Evolutionary conservation across 768 basidiomycete genomes (phyloP), one percentile per base, ranked within the genome.

Genomic region (Steccherinum ochraceum): DNA sequence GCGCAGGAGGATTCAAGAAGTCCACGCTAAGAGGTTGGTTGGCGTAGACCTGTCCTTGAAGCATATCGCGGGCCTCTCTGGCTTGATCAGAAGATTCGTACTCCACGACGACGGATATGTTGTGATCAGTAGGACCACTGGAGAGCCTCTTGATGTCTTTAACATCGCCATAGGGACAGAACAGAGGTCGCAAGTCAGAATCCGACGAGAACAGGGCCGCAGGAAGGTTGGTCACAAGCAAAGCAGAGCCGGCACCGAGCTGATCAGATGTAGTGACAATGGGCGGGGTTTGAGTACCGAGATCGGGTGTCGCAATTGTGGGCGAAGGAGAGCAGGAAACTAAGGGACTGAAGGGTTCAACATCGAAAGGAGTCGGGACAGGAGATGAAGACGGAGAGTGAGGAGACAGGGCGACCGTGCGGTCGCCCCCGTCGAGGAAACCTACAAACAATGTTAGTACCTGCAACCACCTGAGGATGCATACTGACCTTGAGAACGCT

Each of bases 341-440:
- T 49, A 24, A 16, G 23, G 46, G 40, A 43, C 45, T 24, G 27
- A 20, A n/a, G 39, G 61, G 59, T 10, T 59, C 56, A 16, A 55
- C 52, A 18, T 50, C 45, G 7, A 61, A 52, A 21, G 57, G 55
- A 13, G 54, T 39, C 16, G 54, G 51, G 13, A 60, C 46, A 12
- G 58, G 50, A 18, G 64, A 56, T 26, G 62, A 56, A 35, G 67
- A 52, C 45, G 69, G 64, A 5, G 65, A 64, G 19, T 78, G 74
- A 25, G 73, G 60, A 27, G 84, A 74, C 21, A 87, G 71, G 35
- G 81, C 72, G 64, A 85, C 72, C 4, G 79, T 72, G 42, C 90
- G 84, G 68, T 90, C 89, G 12, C 84, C 88, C 18, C 88, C 87
- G 60, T 91, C 88, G 52, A 90, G 71, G 59, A 89, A 89, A 19